Conservation (phyloP, 495 filamentous ascomycete genomes). For the Penicillium angulare region DNA sequence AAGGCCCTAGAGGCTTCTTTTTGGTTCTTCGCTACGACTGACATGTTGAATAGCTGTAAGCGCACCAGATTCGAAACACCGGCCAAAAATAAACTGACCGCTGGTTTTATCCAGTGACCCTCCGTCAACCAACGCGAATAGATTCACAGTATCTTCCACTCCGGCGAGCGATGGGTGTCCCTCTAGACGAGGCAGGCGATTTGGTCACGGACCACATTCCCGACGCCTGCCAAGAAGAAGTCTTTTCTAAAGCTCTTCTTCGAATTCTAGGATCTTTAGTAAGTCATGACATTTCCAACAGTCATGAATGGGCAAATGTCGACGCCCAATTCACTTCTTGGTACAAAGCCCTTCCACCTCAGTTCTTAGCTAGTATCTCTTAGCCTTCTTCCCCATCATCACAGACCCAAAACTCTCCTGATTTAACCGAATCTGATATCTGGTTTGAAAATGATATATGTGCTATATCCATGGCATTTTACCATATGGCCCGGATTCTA, state of each 20-base stretch:
- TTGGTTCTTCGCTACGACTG: conserved; percentile 21
- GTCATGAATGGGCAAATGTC: conserved; percentile 5
- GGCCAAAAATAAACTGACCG: neutral
- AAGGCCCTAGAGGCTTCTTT: conserved; percentile 13
- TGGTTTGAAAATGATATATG: conserved; percentile 51
- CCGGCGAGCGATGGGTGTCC: conserved; percentile 49
- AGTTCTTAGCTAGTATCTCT: conserved; percentile 5
- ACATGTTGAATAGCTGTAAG: conserved; percentile 20
- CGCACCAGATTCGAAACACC: neutral
- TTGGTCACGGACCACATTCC: neutral
- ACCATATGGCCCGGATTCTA: conserved; percentile 51
- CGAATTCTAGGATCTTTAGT: conserved; percentile 48
- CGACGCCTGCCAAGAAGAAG: neutral
- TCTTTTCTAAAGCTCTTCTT: conserved; percentile 31
- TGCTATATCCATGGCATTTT: conserved; percentile 49
- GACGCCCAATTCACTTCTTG: conserved; percentile 9
- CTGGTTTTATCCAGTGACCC: conserved; percentile 32
- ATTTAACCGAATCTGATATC: conserved; percentile 35
- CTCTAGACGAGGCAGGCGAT: conserved; percentile 35
- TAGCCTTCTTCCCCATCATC: neutral
- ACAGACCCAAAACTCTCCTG: neutral
- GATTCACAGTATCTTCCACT: conserved; percentile 42
- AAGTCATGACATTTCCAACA: conserved; percentile 25
- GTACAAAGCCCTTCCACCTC: conserved; percentile 6
- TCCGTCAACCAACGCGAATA: conserved; percentile 43